Evolutionary conservation across 352 stramenopile species (phyloP).

Genomic region (Pythium sukuiense): DNA sequence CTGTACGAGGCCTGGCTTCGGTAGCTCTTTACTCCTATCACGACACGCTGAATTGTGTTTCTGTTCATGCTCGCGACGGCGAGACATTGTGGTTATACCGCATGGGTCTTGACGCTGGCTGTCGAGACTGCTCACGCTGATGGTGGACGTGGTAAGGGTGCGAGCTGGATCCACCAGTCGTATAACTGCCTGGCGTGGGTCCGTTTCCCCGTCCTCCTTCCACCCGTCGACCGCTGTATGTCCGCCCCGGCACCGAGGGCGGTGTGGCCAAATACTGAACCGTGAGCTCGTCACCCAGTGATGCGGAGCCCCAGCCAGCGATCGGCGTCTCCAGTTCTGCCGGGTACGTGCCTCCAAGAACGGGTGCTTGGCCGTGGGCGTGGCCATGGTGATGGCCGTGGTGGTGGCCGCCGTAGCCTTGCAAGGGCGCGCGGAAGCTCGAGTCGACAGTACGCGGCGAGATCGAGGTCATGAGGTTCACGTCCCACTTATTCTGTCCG

Average conservation of each 20-base stretch:
- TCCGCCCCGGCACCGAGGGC: neutral
- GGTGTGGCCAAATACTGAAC: slow-evolving; percentile 11
- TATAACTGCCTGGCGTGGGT: neutral
- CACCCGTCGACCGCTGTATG: slow-evolving; percentile 10
- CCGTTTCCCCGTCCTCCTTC: neutral
- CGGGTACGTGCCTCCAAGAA: slow-evolving; percentile 19
- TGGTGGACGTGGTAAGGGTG: neutral
- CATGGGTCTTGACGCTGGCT: slow-evolving; percentile 3
- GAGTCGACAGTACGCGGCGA: slow-evolving; percentile 62
- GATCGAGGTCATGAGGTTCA: slow-evolving; percentile 50
- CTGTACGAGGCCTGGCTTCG: neutral
- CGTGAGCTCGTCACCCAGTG: neutral
- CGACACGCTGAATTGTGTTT: neutral
- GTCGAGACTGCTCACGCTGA: neutral
- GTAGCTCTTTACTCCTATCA: neutral
- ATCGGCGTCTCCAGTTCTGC: slow-evolving; percentile 24
- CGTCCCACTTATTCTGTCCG: slow-evolving; percentile 60
- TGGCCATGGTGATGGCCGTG: slow-evolving; percentile 9
- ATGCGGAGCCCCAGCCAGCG: slow-evolving; percentile 5
- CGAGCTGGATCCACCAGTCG: neutral
- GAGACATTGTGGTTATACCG: slow-evolving; percentile 2
- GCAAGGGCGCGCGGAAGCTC: slow-evolving; percentile 31
- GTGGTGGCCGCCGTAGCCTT: neutral
- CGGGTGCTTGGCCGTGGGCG: neutral
- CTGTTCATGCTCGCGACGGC: slow-evolving; percentile 1